Base-by-base conservation (phyloP, 129 eudicot genomes). In the Flaveria ramosissima region DNA sequence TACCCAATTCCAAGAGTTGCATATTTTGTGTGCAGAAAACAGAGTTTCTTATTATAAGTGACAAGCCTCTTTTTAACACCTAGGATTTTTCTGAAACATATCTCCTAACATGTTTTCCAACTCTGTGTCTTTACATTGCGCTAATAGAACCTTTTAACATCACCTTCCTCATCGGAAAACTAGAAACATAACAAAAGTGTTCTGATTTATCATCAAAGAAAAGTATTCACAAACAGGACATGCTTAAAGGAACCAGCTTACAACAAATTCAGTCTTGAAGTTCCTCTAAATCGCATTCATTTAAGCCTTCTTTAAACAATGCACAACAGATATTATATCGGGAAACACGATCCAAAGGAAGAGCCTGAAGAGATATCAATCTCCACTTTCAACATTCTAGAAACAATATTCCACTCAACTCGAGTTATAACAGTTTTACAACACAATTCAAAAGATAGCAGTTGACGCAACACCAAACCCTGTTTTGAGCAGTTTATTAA, bases 241-340 rank as follows among this genome's bases (percentile, higher is more conserved):
- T 39, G 71, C 60, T 73, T 32, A 11, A 41, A 23, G 52, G 36
- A 50, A 81, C 50, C 21, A 77, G 83, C 97, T 79, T 80, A 90
- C 98, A 67, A 92, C 97, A 90, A 88, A 93, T 85, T 93, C 98
- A 82, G 68, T 90, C 97, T 82, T 88, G 88, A 81, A 93, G 89
- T 71, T 80, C 72, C 78, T 84, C n/a, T n/a, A n/a, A n/a, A n/a
- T n/a, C n/a, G n/a, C n/a, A n/a, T n/a, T n/a, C n/a, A n/a, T n/a
- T n/a, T n/a, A n/a, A n/a, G n/a, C n/a, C n/a, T n/a, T n/a, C n/a
- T n/a, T n/a, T n/a, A n/a, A n/a, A n/a, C n/a, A n/a, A n/a, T n/a
- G n/a, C n/a, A n/a, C n/a, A n/a, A n/a, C n/a, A n/a, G n/a, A n/a
- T n/a, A n/a, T n/a, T n/a, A n/a, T n/a, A n/a, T n/a, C n/a, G n/a